These are phyloP conservation scores for Apiospora saccharicola DNA, from an alignment of 2,329 filamentous ascomycete genomes.

Conservation along the genomic window DNA sequence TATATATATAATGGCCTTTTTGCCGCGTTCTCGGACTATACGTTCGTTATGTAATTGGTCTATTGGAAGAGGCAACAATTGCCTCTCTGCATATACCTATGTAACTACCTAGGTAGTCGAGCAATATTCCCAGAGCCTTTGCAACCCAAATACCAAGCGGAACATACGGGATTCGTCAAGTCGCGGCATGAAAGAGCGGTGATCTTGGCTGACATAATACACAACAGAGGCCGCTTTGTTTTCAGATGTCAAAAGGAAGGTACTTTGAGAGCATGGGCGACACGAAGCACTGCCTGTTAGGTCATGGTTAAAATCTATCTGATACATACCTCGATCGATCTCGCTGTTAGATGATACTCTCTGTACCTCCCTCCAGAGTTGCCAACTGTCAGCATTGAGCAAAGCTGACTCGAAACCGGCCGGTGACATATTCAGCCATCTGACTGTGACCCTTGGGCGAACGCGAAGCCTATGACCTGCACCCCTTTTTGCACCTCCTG, in stretches of 20 bases:
- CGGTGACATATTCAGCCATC: conserved; percentile 12
- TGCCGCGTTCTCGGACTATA: not conserved
- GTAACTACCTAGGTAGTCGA: not conserved
- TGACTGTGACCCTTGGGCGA: not conserved
- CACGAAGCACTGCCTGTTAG: not conserved
- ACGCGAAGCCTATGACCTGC: not conserved
- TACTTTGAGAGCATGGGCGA: not conserved
- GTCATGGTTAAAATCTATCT: not conserved
- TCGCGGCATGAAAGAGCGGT: not conserved
- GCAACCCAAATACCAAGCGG: not conserved
- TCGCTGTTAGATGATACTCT: not conserved
- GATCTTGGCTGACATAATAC: not conserved
- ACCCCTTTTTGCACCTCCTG: conserved; percentile 1
- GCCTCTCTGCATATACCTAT: not conserved
- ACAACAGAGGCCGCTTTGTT: not conserved
- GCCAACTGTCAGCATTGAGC: not conserved
- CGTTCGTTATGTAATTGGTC: not conserved
- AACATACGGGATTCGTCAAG: not conserved
- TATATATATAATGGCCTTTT: not conserved
- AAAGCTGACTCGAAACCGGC: conserved; percentile 3
- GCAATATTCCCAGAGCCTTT: not conserved
- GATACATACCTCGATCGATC: not conserved
- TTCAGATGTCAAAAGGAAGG: not conserved
- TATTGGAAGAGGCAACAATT: not conserved
- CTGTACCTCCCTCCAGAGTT: not conserved